Evolutionary conservation across 805 yeast genomes (phyloP), one percentile per base, ranked within the genome.

Genomic region (Yamadazyma philogaea): DNA sequence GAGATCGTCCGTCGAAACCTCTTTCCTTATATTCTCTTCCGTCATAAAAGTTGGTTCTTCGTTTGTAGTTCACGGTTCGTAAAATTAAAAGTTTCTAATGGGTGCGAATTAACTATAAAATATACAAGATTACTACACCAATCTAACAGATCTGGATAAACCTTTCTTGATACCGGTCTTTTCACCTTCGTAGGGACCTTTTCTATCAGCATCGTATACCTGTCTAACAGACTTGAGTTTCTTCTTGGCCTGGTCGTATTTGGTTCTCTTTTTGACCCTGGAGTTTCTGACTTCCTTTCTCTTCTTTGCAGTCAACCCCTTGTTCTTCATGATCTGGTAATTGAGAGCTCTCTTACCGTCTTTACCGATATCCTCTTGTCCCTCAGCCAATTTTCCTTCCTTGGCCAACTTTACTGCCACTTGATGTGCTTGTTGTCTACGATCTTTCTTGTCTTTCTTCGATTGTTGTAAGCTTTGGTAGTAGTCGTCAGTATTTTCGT

Each of bases 261-360:
- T 87, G 81, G 82, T 87, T 76, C 99, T 85, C 95, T 91, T 93
- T 77, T 93, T 93, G 56, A 93, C 98, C 70, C 99, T 84, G 33
- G 98, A 79, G 63, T 93, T 93, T 68, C 97, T 80, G 73, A 86
- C 81, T 51, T 87, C 96, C 76, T 93, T 93, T 74, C 87, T 85
- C 62, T 96, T 78, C 64, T 83, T 85, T 15, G 95, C 91, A 1
- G 97, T 90, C 49, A 93, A 80, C 59, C 99, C 99, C 72, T 87
- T 90, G 72, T 93, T 93, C 78, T 91, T 93, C 68, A 87, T 75
- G 49, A 93, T 93, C 72, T 91, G 98, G 69, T 84, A 93, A 62
- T 86, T 88, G 56, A 93, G 76, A 1, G 97, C 98, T 60, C 99
- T 84, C 72, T 93, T 93, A 39, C 96, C 97, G 51, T 81, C 82